Conservation (phyloP, 2,329 filamentous ascomycete genomes). For the Aureobasidium sp. region DNA sequence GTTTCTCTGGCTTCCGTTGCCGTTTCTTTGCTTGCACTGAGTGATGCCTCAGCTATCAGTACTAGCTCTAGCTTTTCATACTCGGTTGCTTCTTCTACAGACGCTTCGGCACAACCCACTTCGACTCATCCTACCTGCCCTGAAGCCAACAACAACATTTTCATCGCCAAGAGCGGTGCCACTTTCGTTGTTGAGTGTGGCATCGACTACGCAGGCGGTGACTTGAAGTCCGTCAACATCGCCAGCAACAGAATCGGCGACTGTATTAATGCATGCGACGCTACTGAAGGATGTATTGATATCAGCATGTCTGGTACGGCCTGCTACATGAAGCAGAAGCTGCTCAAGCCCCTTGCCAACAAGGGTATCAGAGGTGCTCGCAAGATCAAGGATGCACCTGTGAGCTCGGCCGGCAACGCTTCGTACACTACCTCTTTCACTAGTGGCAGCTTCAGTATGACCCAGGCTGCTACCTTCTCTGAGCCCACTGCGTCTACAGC, state of each 20-base stretch:
- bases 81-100: not conserved
- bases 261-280: constrained; percentile 16
- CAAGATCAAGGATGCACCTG: constrained; percentile 7
- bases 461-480: constrained; percentile 11
- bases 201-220: constrained; percentile 16
- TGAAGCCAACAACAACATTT: constrained; percentile 3
- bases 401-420: not conserved
- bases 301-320: constrained; percentile 17
- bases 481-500: constrained; percentile 18
- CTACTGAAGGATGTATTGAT: constrained; percentile 16
- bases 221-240: constrained; percentile 14
- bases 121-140: constrained; percentile 13
- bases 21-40: constrained; percentile 10
- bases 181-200: constrained; percentile 14
- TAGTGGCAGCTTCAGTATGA: not conserved
- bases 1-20: constrained; percentile 3
- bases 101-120: not conserved
- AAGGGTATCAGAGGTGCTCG: constrained; percentile 8
- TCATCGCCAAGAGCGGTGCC: constrained; percentile 12
- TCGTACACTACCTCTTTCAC: not conserved
- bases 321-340: constrained; percentile 16
- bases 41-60: constrained; percentile 7
- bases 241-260: constrained; percentile 13
- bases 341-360: not conserved
- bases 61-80: not conserved